Percentiles rank a stretch among this genome's conserved stretches.
phyloP scores from a whole-genome alignment of 2,329 filamentous ascomycete genomes.

The Pseudogymnoascus sp. region DNA sequence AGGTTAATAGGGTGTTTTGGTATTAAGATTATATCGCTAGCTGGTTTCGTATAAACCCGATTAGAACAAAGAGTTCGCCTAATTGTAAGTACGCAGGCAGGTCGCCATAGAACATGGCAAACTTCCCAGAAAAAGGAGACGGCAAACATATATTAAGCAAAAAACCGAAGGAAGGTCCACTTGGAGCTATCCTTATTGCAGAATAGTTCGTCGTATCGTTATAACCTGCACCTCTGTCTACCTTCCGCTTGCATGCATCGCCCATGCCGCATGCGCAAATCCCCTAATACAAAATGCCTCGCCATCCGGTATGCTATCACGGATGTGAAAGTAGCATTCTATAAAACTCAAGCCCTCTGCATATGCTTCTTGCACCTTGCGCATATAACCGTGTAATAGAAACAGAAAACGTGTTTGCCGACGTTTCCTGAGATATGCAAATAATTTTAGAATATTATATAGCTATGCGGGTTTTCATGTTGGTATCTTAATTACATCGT shows the following conservation, averaged over 20 bases:
- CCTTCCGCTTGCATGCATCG: neutral
- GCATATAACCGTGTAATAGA: too few species aligned
- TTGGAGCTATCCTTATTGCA: neutral
- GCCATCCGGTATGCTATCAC: neutral
- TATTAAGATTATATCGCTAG: neutral
- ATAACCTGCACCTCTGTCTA: neutral
- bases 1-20: neutral
- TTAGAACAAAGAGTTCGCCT: neutral
- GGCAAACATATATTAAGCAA: neutral
- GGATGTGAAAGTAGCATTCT: too few species aligned
- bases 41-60: neutral
- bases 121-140: neutral
- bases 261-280: neutral
- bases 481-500: neutral
- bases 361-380: too few species aligned
- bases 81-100: neutral
- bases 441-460: too few species aligned
- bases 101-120: neutral
- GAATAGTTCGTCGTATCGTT: neutral
- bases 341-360: too few species aligned
- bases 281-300: neutral
- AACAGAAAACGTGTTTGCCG: too few species aligned
- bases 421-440: too few species aligned
- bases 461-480: too few species aligned
- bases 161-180: neutral